Evolutionary conservation across 306 rosid genomes (phyloP), one percentile per base, ranked within the genome.

Genomic region (Cicer chorassanicum): DNA sequence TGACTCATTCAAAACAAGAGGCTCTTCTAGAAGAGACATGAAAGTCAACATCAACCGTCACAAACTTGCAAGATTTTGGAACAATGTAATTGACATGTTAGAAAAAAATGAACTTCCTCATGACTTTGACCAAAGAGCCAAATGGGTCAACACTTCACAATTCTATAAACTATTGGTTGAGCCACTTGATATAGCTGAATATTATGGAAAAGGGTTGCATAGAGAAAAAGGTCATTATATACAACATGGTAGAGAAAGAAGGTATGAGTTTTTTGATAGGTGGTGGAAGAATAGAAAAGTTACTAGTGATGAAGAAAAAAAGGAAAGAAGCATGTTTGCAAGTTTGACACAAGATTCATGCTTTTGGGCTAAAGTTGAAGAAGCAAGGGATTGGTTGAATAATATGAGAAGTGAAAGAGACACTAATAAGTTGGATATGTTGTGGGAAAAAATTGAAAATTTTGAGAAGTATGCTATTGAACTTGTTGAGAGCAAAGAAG

Each of bases 281-380:
- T 91, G 97, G 98, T 91, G 92, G 96, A 76, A 50, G 66, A 89
- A 89, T 63, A 79, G 72, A 74, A 59, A 41, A 8, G 83, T 39
- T 6, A 53, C 3, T 8, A 34, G 1, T 16, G 75, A 45, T 39
- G 80, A 72, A 71, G 82, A 68, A 46, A 83, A 57, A 59, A 78
- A 61, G 13, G 36, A 29, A 70, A 87, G 98, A 76, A 91, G 82
- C 85, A 87, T 38, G 51, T 90, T 78, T 68, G 97, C 98, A 3
- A 72, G 94, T 77, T 76, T 72, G 79, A 94, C 98, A 9, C 97
- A 91, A 81, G 97, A 94, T 86, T 78, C 98, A 11, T 87, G 94
- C 81, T 94, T 94, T 77, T 91, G 98, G 98, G 98, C 96, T 9
- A 90, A 63, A 64, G 80, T 91, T 65, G 98, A 90, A 79, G 98